A percentile compares a stretch with the other conserved stretches of the same genome.
phyloP scores from a whole-genome alignment of 2,329 filamentous ascomycete genomes.

The Pseudohalonectria lignicola region DNA sequence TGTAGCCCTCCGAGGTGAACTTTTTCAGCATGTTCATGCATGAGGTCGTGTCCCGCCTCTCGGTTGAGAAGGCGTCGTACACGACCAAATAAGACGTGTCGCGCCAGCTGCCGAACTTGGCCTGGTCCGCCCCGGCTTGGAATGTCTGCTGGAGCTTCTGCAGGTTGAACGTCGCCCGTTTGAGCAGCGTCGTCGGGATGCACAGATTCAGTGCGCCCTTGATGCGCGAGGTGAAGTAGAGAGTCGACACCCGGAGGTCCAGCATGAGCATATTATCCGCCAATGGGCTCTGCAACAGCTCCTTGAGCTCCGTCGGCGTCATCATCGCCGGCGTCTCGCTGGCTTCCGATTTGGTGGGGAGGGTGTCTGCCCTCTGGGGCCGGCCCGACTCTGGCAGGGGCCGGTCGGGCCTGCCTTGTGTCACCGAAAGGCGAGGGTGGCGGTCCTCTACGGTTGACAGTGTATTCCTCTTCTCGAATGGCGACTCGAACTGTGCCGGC shows the following conservation, averaged over 20 bases:
- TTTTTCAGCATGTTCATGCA: slow-evolving; percentile 88
- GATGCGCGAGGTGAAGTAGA: slow-evolving; percentile 67
- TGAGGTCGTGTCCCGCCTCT: slow-evolving; percentile 69
- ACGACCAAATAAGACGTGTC: slow-evolving; percentile 69
- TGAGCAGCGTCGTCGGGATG: slow-evolving; percentile 87
- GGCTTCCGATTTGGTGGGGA: slow-evolving; percentile 37
- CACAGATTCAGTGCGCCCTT: slow-evolving; percentile 80
- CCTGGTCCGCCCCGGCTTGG: slow-evolving; percentile 56
- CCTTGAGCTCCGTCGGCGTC: slow-evolving; percentile 39
- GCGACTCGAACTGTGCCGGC: slow-evolving; percentile 28
- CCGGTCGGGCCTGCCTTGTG: slow-evolving; percentile 32
- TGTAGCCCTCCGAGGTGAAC: slow-evolving; percentile 75
- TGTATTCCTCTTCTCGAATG: slow-evolving; percentile 20
- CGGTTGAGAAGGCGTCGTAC: slow-evolving; percentile 69
- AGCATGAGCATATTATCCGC: slow-evolving; percentile 52
- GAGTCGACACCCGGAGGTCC: slow-evolving; percentile 78
- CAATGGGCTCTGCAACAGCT: slow-evolving; percentile 35
- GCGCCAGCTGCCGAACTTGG: slow-evolving; percentile 67
- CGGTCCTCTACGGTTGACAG: slow-evolving; percentile 35
- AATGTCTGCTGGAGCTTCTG: slow-evolving; percentile 84
- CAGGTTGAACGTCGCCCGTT: slow-evolving; percentile 81
- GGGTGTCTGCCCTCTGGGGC: slow-evolving; percentile 33
- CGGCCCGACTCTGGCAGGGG: slow-evolving; percentile 19
- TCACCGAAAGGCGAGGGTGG: slow-evolving; percentile 43
- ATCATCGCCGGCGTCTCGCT: slow-evolving; percentile 37